Base-by-base conservation (phyloP, 495 filamentous ascomycete genomes). In the Hypoxylon crocopeplum region DNA sequence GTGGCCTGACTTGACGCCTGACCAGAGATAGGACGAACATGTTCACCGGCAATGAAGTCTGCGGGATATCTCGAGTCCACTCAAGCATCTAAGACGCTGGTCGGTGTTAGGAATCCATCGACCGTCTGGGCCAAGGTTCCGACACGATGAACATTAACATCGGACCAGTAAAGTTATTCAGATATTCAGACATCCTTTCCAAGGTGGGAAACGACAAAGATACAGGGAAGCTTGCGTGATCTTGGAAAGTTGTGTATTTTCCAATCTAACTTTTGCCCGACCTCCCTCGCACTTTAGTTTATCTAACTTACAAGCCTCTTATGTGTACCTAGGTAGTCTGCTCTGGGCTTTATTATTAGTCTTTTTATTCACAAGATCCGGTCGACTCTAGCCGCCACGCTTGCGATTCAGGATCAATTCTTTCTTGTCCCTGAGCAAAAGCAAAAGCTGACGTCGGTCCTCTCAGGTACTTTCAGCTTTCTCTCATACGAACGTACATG, bases 221-320 rank as follows among this genome's bases (percentile, higher is more conserved):
- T 58, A 19, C 60, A 54, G 58, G 60, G 54, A 54, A 42, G 53
- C 44, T 64, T 64, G 60, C 60, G 60, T 64, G 60, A 64, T 64
- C 54, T 57, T 16, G n/a, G 11, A 53, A 48, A 59, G 41, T 47
- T 48, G 48, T 20, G 3, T 37, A 37, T 36, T n/a, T 25, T 8
- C 44, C 44, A 19, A 27, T 39, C n/a, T 20, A 11, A 58, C 48
- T 36, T 48, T 58, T 49, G 45, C 45, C 29, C 37, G 22, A 41
- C 20, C 11, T 38, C 11, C 33, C 24, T 27, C 8, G n/a, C n/a
- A n/a, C n/a, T n/a, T n/a, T n/a, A n/a, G n/a, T 27, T 27, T 8
- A 27, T 27, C 8, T 27, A 27, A 8, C 24, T 27, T 4, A 3
- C 24, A 8, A 4, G 8, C 24, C 8, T 27, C 24, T 25, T 39